Conservation (phyloP, 495 filamentous ascomycete genomes). For the Tuber magnatum region DNA sequence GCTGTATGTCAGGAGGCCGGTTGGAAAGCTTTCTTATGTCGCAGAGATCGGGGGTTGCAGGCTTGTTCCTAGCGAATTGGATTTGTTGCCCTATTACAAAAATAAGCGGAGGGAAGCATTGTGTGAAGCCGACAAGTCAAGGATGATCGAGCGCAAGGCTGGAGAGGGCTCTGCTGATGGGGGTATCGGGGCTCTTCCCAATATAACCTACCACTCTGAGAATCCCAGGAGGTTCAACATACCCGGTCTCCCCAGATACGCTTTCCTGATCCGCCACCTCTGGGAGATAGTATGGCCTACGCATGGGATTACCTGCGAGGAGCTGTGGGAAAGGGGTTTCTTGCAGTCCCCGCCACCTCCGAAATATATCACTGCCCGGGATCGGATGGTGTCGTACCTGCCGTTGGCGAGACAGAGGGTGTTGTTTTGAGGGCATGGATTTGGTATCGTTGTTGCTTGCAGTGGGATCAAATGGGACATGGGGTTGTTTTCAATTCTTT, state of each 20-base stretch:
- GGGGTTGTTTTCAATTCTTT: background rate
- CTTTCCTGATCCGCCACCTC: background rate
- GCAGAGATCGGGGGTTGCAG: background rate
- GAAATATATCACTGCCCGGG: background rate
- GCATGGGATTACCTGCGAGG: background rate
- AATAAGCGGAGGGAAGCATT: background rate
- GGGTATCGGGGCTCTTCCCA: background rate
- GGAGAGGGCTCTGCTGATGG: background rate
- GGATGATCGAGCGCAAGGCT: background rate
- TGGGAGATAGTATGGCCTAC: background rate
- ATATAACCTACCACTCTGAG: background rate
- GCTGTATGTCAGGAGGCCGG: background rate
- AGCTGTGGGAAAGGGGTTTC: background rate
- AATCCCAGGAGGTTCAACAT: background rate
- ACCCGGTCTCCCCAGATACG: background rate
- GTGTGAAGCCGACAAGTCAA: background rate
- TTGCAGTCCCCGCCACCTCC: background rate
- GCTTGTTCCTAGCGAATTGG: background rate
- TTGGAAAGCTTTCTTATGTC: background rate
- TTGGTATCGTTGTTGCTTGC: background rate
- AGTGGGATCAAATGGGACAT: background rate
- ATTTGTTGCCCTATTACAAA: background rate
- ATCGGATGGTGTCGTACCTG: background rate
- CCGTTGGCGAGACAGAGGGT: background rate
- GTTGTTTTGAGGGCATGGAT: background rate